Evolutionary conservation across 495 filamentous ascomycete species (phyloP), one percentile per base, ranked within the genome.

Genomic region (Corynascus novoguineensis): DNA sequence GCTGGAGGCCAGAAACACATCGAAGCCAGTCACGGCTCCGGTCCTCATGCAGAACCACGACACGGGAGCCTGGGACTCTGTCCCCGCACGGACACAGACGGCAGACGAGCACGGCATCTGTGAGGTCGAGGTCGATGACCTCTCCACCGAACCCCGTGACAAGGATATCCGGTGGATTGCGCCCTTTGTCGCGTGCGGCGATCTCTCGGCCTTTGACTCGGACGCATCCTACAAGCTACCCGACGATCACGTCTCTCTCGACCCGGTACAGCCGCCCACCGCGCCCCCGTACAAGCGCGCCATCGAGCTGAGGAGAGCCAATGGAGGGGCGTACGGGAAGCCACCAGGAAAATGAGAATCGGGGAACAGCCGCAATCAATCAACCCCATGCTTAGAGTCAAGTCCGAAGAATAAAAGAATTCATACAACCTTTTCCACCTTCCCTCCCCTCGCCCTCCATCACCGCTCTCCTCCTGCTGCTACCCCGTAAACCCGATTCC

Each of bases 191-290:
- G 93, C 93, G 15, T 97, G 95, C 67, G 93, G 93, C 11, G 93
- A 98, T 70, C 78, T 97, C n/a, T 92, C 89, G 4, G 84, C 88
- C 7, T 97, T 86, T 75, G 93, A 98, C 70, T 87, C 92, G 0
- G 93, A 98, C 78, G 93, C 93, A 19, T 89, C 90, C 1, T 96
- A 97, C 72, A 79, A 85, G 58, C 76, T 98, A 10, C 91, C 93
- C 1, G 78, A 79, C 11, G 77, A 78, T 50, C 80, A 90, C 62
- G 80, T 88, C 38, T 89, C 83, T 51, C 81, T 97, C 31, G 92
- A 96, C 68, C 93, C 93, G 0, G 81, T 98, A n/a, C 93, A 97
- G 60, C 92, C 92, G 6, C 93, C 93, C 6, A 97, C 91, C 10
- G 95, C 95, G 8, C 93, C 93, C 2, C 95, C 93, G 0, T 98